Percentiles rank a stretch among this genome's conserved stretches.
phyloP scores from a whole-genome alignment of 352 stramenopile species.

The Pythium folliculosum region DNA sequence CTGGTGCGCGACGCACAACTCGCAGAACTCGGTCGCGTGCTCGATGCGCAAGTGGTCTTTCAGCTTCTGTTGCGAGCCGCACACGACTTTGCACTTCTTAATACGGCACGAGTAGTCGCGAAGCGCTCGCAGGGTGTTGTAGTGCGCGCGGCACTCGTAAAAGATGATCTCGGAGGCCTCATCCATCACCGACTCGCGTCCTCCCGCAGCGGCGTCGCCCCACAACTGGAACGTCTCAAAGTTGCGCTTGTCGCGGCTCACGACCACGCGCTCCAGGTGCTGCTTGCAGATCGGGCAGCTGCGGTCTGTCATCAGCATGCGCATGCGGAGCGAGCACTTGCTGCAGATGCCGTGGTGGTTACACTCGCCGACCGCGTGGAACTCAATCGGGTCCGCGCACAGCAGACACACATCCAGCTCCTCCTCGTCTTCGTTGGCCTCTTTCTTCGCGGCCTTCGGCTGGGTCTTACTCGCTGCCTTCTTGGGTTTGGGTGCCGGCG shows the following conservation, averaged over 20 bases:
- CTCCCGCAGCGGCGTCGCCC: slow-evolving; percentile 56
- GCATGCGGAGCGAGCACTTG: slow-evolving; percentile 83
- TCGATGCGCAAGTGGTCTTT: slow-evolving; percentile 72
- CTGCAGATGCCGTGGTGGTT: slow-evolving; percentile 83
- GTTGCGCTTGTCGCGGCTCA: slow-evolving; percentile 39
- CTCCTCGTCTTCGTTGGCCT: slow-evolving; percentile 29
- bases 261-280: slow-evolving; percentile 61
- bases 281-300: slow-evolving; percentile 85
- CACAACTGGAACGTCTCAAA: slow-evolving; percentile 81
- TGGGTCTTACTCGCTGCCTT: slow-evolving; percentile 4
- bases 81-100: slow-evolving; percentile 58
- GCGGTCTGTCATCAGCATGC: slow-evolving; percentile 74
- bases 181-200: slow-evolving; percentile 64
- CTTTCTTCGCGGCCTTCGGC: slow-evolving; percentile 2
- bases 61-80: slow-evolving; percentile 53
- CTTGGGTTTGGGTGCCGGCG: slow-evolving; percentile 7
- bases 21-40: slow-evolving; percentile 75
- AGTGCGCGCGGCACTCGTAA: slow-evolving; percentile 64
- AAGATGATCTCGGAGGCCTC: slow-evolving; percentile 82
- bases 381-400: slow-evolving; percentile 70
- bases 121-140: slow-evolving; percentile 52
- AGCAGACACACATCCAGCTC: slow-evolving; percentile 56
- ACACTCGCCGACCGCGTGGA: slow-evolving; percentile 71
- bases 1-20: slow-evolving; percentile 73
- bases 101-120: slow-evolving; percentile 67